Base-by-base conservation (phyloP, 148 eudicot genomes). In the Nyssa sinensis region DNA sequence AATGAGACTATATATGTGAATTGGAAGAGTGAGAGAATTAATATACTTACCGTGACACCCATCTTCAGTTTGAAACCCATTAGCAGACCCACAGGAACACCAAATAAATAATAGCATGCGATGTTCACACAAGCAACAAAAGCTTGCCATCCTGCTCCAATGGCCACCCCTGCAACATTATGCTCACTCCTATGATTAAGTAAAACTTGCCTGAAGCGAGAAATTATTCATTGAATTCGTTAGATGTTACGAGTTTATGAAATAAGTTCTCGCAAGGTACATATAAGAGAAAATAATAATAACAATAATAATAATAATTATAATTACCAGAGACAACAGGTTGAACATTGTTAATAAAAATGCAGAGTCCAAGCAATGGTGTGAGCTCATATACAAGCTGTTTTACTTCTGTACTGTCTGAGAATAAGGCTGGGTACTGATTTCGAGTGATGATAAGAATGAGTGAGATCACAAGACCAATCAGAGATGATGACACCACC, bases 121-220 rank as follows among this genome's bases (percentile, higher is more conserved):
- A 84, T 53, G 57, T 86, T 86, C 37, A 86, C 82, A 76, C 78
- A 79, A 23, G 86, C 86, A 10, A 87, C 81, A 28, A 70, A 39
- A 51, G 75, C 51, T 74, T 87, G 90, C 90, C 88, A 87, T 61
- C 90, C 90, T 44, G 86, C 85, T 21, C 90, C 90, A 58, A 78
- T 82, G 7, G 85, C 85, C 39, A 79, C 85, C 32, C 85, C 85
- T 79, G 74, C 70, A 74, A 57, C 28, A 69, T 17, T 10, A 27
- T 8, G 13, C 12, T 28, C 23, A 34, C 59, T 33, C 7, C 9
- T 37, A 37, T 37, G 44, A 37, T 37, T 37, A 37, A n/a, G n/a
- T n/a, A n/a, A n/a, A n/a, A n/a, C n/a, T n/a, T n/a, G n/a, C n/a
- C n/a, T n/a, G n/a, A n/a, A n/a, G n/a, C n/a, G n/a, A n/a, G n/a